These are phyloP conservation scores for Aspergillus felis DNA, from an alignment of 2,329 filamentous ascomycete species.

Conservation along the genomic window DNA sequence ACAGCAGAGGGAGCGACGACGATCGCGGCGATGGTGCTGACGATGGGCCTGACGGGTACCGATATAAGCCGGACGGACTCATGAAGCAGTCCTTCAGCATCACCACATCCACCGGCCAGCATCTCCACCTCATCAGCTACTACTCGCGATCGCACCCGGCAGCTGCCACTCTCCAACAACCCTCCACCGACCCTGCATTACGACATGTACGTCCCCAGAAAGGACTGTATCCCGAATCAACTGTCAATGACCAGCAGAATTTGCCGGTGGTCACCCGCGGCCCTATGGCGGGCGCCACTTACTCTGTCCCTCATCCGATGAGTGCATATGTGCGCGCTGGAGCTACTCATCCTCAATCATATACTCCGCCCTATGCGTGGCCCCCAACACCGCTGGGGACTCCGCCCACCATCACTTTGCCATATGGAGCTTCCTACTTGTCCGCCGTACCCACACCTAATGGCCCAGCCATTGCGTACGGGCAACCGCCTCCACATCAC, in stretches of 20 bases:
- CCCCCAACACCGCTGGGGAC: slow-evolving; percentile 43
- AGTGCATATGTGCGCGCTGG: slow-evolving; percentile 51
- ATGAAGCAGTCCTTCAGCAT: slow-evolving; percentile 99
- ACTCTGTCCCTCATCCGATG: slow-evolving; percentile 51
- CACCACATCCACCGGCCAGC: slow-evolving; percentile 82
- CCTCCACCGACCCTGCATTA: slow-evolving; percentile 73
- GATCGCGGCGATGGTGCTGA: slow-evolving; percentile 69
- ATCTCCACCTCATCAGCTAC: slow-evolving; percentile 96
- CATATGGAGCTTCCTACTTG: slow-evolving; percentile 35
- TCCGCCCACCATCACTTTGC: slow-evolving; percentile 37
- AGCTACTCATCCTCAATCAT: slow-evolving; percentile 37
- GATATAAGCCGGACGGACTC: slow-evolving; percentile 91
- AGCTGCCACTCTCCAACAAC: slow-evolving; percentile 70
- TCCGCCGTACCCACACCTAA: slow-evolving; percentile 30
- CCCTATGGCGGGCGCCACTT: slow-evolving; percentile 58
- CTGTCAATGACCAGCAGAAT: slow-evolving; percentile 77
- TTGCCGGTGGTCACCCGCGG: slow-evolving; percentile 76
- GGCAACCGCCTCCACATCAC: slow-evolving; percentile 23
- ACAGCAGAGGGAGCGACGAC: slow-evolving; percentile 79
- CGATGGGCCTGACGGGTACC: slow-evolving; percentile 76
- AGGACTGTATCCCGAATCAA: slow-evolving; percentile 96
- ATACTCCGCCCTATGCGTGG: slow-evolving; percentile 41
- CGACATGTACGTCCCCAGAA: slow-evolving; percentile 82
- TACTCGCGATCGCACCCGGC: slow-evolving; percentile 77
- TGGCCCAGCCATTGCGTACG: slow-evolving; percentile 28